Percentiles rank a stretch among this genome's conserved stretches.
phyloP scores from a whole-genome alignment of 2,329 filamentous ascomycete species.

The Aspergillus sp. region DNA sequence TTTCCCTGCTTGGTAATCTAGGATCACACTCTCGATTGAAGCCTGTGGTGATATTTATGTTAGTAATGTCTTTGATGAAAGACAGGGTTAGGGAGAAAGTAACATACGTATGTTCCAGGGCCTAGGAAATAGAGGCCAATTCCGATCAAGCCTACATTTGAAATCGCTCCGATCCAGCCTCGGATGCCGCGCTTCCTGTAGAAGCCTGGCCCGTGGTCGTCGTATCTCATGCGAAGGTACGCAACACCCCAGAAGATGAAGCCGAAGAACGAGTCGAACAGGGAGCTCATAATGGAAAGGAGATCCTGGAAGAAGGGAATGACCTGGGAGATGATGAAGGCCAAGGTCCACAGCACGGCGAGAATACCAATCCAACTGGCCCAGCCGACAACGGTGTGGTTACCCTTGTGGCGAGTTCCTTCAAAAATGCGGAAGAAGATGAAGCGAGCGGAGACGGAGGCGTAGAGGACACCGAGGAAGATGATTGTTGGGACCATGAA shows the following conservation, averaged over 20 bases:
- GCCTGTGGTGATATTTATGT: conserved; percentile 28
- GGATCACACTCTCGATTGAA: conserved; percentile 52
- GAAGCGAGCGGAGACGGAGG: conserved; percentile 85
- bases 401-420: conserved; percentile 73
- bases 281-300: conserved; percentile 59
- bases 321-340: conserved; percentile 87
- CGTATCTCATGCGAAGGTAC: conserved; percentile 46
- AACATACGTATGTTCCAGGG: conserved; percentile 71
- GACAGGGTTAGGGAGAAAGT: conserved; percentile 28
- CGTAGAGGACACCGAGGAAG: conserved; percentile 87
- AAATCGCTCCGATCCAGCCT: conserved; percentile 43
- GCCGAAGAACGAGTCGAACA: conserved; percentile 78
- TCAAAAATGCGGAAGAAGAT: conserved; percentile 88
- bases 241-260: conserved; percentile 77
- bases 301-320: conserved; percentile 88
- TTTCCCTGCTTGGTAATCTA: conserved; percentile 64
- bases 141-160: conserved; percentile 72
- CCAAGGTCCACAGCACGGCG: conserved; percentile 67
- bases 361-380: conserved; percentile 73
- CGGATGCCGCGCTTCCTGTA: conserved; percentile 42
- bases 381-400: conserved; percentile 83
- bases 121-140: conserved; percentile 79
- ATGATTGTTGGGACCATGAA: conserved; percentile 96
- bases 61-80: conserved; percentile 31
- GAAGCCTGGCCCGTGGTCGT: conserved; percentile 41